Conservation (phyloP, 2,329 filamentous ascomycete genomes). For the Aureobasidium sp. region DNA sequence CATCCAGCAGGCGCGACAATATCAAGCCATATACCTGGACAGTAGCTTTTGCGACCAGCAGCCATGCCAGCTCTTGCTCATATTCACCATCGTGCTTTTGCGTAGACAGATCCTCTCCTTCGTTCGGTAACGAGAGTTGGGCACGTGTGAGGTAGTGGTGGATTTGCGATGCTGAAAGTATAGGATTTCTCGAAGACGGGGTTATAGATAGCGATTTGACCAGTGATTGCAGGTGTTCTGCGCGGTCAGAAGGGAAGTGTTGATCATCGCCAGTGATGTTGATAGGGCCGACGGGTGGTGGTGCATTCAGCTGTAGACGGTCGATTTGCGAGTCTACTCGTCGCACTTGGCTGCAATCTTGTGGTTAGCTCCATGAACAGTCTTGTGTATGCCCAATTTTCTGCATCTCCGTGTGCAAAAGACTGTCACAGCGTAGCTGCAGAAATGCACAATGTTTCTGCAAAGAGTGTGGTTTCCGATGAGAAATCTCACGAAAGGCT, state of each 20-base stretch:
- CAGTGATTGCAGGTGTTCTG: slow-evolving; percentile 22
- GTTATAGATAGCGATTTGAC: slow-evolving; percentile 14
- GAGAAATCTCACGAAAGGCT: too few relatives aligned
- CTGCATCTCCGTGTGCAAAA: background rate
- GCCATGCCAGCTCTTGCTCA: slow-evolving; percentile 78
- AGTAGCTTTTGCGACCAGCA: slow-evolving; percentile 82
- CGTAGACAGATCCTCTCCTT: slow-evolving; percentile 1
- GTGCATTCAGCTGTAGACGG: slow-evolving; percentile 42
- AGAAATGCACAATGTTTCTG: too few relatives aligned
- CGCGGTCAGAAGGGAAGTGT: slow-evolving; percentile 18
- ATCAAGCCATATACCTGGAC: slow-evolving; percentile 83
- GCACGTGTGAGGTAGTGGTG: slow-evolving; percentile 12
- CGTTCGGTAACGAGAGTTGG: background rate
- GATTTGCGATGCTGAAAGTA: slow-evolving; percentile 10
- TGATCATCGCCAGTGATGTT: slow-evolving; percentile 13
- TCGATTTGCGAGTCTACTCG: slow-evolving; percentile 51
- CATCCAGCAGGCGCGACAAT: slow-evolving; percentile 67
- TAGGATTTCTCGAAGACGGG: slow-evolving; percentile 12
- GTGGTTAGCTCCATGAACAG: background rate
- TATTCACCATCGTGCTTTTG: slow-evolving; percentile 36
- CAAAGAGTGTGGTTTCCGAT: too few relatives aligned
- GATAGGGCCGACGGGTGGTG: slow-evolving; percentile 14
- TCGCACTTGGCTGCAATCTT: slow-evolving; percentile 42
- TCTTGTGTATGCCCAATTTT: background rate
- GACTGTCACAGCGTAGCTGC: too few relatives aligned